Conservation (phyloP, 108 stramenopile genomes). For the Asterionellopsis glacialis region DNA sequence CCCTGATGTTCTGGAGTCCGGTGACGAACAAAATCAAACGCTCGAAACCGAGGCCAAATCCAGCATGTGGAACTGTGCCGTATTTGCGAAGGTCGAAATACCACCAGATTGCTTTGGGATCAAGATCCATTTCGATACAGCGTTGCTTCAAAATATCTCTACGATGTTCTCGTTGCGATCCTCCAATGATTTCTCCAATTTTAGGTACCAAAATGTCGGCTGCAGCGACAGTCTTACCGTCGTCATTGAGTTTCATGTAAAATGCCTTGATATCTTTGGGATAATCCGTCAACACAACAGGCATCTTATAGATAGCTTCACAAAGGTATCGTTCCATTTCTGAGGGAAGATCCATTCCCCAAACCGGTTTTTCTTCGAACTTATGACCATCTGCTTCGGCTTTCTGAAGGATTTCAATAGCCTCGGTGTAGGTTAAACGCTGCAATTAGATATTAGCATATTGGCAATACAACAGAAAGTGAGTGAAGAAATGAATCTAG, state of each 20-base stretch:
- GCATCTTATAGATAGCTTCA: slow-evolving; percentile 54
- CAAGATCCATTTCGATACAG: slow-evolving; percentile 40
- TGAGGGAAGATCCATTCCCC: slow-evolving; percentile 74
- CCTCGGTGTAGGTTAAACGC: slow-evolving; percentile 83
- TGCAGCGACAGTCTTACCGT: slow-evolving; percentile 71
- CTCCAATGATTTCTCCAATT: slow-evolving; percentile 81
- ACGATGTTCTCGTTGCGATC: slow-evolving; percentile 66
- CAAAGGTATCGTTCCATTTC: slow-evolving; percentile 80
- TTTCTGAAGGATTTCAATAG: slow-evolving; percentile 60
- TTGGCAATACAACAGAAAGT: not conserved
- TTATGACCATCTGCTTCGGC: slow-evolving; percentile 45
- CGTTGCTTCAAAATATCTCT: slow-evolving; percentile 45
- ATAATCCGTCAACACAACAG: slow-evolving; percentile 70
- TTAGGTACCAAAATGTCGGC: slow-evolving; percentile 82
- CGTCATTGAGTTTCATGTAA: slow-evolving; percentile 79
- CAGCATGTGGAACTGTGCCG: slow-evolving; percentile 77
- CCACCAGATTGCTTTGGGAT: slow-evolving; percentile 62
- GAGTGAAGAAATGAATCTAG: not conserved
- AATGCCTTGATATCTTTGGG: slow-evolving; percentile 88
- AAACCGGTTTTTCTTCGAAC: slow-evolving; percentile 51
- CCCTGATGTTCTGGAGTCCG: slow-evolving; percentile 68
- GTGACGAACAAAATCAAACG: slow-evolving; percentile 61
- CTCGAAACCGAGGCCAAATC: slow-evolving; percentile 84
- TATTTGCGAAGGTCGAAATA: slow-evolving; percentile 70
- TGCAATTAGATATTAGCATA: not conserved